Evolutionary conservation across 345 rosid species (phyloP).

Genomic region (Aquilaria malaccensis): DNA sequence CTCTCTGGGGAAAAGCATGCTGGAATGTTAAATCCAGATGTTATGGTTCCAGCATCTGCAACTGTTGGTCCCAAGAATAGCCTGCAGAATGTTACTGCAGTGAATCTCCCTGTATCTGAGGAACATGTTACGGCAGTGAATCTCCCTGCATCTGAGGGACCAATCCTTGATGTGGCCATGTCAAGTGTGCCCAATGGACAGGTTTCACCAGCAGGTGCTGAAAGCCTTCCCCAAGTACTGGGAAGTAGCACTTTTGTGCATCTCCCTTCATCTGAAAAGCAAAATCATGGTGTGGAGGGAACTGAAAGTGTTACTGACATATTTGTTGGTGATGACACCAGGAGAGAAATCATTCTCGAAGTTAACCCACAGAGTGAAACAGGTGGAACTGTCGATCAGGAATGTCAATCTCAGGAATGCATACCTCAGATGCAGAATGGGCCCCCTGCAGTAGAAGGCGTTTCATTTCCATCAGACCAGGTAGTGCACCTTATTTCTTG

Average conservation of each 20-base stretch:
- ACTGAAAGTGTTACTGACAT: conserved; percentile 5
- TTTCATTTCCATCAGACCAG: conserved; percentile 15
- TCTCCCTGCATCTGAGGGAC: conserved; percentile 15
- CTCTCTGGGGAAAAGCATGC: conserved; percentile 16
- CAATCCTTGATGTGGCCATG: conserved; percentile 10
- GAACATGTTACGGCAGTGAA: conserved; percentile 18
- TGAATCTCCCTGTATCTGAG: conserved; percentile 9
- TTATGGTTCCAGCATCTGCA: conserved; percentile 10
- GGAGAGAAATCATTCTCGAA: neutral
- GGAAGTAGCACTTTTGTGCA: too few relatives aligned
- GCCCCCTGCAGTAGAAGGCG: neutral
- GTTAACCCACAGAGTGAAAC: conserved; percentile 6
- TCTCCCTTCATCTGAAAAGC: too few relatives aligned
- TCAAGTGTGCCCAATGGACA: conserved; percentile 19
- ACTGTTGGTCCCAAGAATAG: conserved; percentile 10
- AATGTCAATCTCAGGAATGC: conserved; percentile 7
- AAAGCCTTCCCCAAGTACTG: conserved; percentile 7
- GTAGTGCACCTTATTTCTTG: neutral
- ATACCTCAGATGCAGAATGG: conserved; percentile 7
- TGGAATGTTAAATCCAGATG: conserved; percentile 4
- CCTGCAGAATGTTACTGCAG: conserved; percentile 16
- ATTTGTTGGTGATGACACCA: conserved; percentile 6
- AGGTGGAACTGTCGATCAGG: conserved; percentile 6
- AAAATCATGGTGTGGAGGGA: neutral
- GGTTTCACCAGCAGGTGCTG: conserved; percentile 13